A percentile compares a stretch with the other conserved stretches of the same genome.
Conservation (phyloP, 768 basidiomycete species). For the Psilocybe subaeruginosa region DNA sequence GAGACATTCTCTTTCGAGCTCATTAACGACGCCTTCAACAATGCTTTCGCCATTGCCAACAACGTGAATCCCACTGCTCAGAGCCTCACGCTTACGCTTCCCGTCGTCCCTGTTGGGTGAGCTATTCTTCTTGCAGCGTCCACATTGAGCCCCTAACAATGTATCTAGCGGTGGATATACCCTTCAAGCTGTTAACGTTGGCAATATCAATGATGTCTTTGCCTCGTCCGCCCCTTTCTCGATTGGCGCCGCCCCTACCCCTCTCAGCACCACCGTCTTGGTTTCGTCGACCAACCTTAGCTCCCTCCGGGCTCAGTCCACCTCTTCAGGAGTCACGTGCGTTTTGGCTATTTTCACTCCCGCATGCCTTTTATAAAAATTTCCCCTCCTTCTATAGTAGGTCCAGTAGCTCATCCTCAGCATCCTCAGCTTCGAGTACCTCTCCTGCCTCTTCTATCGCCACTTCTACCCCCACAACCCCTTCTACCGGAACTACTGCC, state of each 20-base stretch:
- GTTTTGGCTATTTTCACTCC: not conserved
- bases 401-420: not conserved
- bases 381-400: not conserved
- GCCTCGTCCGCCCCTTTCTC: slow-evolving; percentile 42
- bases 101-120: slow-evolving; percentile 50
- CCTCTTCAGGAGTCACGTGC: not conserved
- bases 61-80: slow-evolving; percentile 44
- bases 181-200: slow-evolving; percentile 45
- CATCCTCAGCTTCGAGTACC: not conserved
- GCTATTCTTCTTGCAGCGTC: slow-evolving; percentile 17
- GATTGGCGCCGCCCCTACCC: slow-evolving; percentile 29
- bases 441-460: not conserved
- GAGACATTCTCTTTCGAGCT: slow-evolving; percentile 48
- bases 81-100: slow-evolving; percentile 41
- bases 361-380: not conserved
- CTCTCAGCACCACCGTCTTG: slow-evolving; percentile 15
- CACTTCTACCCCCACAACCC: slow-evolving; percentile 6
- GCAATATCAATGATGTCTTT: slow-evolving; percentile 49
- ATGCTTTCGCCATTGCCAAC: slow-evolving; percentile 57
- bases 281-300: not conserved
- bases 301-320: not conserved
- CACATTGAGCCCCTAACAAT: not conserved
- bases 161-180: slow-evolving; percentile 48
- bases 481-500: slow-evolving; percentile 9
- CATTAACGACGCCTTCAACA: slow-evolving; percentile 51